phyloP scores from a whole-genome alignment of 2,329 filamentous ascomycete genomes.

The Talaromyces funiculosus region DNA sequence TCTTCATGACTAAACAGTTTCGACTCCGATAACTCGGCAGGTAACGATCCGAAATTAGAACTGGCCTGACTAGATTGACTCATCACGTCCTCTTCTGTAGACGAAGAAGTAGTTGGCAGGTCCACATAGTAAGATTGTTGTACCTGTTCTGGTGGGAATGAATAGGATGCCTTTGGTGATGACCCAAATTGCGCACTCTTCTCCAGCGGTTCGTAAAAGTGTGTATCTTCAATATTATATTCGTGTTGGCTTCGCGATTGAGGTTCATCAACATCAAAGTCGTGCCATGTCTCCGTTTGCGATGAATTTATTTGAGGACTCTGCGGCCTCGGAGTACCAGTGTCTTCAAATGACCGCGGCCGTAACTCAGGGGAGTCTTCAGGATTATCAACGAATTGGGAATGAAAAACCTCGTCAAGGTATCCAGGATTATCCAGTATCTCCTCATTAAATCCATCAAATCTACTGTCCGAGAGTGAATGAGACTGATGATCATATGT shows the following conservation, averaged over 20 bases:
- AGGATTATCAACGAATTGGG: conserved; percentile 29
- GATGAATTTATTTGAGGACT: conserved; percentile 16
- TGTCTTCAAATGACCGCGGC: conserved; percentile 12
- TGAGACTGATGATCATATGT: background rate
- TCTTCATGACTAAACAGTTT: conserved; percentile 45
- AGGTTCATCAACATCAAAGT: conserved; percentile 9
- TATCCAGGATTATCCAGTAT: conserved; percentile 34
- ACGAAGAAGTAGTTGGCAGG: background rate
- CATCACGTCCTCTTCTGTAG: background rate
- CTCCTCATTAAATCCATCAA: conserved; percentile 26
- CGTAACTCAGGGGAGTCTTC: conserved; percentile 21
- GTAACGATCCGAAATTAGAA: conserved; percentile 18
- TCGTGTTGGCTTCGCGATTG: background rate
- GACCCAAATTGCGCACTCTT: background rate
- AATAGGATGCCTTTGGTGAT: background rate
- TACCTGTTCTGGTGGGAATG: background rate
- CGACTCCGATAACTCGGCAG: conserved; percentile 41
- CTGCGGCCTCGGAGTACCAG: conserved; percentile 18
- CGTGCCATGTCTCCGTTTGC: conserved; percentile 5
- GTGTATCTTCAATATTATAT: background rate
- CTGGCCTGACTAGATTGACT: conserved; percentile 18
- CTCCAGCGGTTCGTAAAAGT: background rate
- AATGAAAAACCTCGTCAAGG: conserved; percentile 34
- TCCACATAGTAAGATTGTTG: conserved; percentile 3
- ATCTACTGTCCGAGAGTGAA: conserved; percentile 20